Conservation (phyloP, 129 eudicot genomes). For the Helianthus tuberosus region DNA sequence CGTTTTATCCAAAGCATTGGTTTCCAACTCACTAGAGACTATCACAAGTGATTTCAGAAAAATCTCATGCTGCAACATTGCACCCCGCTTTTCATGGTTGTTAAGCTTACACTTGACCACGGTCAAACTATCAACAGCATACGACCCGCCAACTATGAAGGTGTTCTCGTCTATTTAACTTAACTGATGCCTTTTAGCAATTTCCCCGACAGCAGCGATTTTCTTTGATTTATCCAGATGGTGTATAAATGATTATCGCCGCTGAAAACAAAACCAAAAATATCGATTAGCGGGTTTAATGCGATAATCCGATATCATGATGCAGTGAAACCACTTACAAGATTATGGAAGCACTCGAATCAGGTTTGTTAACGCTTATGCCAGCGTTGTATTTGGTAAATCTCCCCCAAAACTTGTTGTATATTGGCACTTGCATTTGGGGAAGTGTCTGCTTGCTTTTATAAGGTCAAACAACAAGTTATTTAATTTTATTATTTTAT, state of each 20-base stretch:
- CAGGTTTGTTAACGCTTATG: slow-evolving; percentile 72
- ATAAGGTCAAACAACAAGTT: too few species aligned
- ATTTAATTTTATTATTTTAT: too few species aligned
- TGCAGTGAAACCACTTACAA: slow-evolving; percentile 56
- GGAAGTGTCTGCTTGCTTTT: too few species aligned
- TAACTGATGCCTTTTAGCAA: slow-evolving; percentile 67
- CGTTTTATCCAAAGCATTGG: slow-evolving; percentile 86
- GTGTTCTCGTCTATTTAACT: slow-evolving; percentile 93
- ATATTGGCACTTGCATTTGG: too few species aligned
- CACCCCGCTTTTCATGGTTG: slow-evolving; percentile 81
- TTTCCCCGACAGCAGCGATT: slow-evolving; percentile 83
- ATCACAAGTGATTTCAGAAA: slow-evolving; percentile 76
- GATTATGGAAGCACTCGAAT: slow-evolving; percentile 72
- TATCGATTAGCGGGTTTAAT: background rate
- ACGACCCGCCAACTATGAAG: slow-evolving; percentile 80
- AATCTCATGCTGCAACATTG: slow-evolving; percentile 82
- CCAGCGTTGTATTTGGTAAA: slow-evolving; percentile 87
- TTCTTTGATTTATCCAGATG: slow-evolving; percentile 63
- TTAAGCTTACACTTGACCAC: slow-evolving; percentile 78
- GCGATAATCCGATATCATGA: background rate
- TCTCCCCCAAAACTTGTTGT: slow-evolving; percentile 27
- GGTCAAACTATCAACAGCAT: slow-evolving; percentile 67
- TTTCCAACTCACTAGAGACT: slow-evolving; percentile 80
- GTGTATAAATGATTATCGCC: slow-evolving; percentile 85
- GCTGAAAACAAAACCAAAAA: slow-evolving; percentile 36